Percentiles rank a stretch among this genome's conserved stretches.
phyloP scores from a whole-genome alignment of 2,329 filamentous ascomycete genomes.

The Trichoderma breve region DNA sequence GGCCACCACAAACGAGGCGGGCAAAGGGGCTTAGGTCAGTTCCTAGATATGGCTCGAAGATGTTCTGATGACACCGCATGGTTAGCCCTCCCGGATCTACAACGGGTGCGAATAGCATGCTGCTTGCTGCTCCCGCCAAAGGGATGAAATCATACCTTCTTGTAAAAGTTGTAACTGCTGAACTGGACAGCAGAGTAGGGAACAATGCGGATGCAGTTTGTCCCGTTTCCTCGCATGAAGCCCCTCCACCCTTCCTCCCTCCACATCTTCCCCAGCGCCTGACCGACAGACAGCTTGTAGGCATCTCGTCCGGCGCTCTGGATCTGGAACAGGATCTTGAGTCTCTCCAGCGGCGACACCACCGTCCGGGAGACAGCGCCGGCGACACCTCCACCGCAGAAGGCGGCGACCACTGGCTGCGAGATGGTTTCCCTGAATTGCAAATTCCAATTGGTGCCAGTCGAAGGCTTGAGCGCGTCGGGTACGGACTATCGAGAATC shows the following conservation, averaged over 20 bases:
- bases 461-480: slow-evolving; percentile 28
- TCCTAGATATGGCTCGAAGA: slow-evolving; percentile 75
- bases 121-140: neutral
- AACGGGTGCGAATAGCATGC: neutral
- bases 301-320: slow-evolving; percentile 88
- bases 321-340: slow-evolving; percentile 97
- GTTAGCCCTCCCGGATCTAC: neutral
- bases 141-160: slow-evolving; percentile 57
- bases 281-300: slow-evolving; percentile 87
- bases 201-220: slow-evolving; percentile 96
- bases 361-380: slow-evolving; percentile 97
- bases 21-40: slow-evolving; percentile 69
- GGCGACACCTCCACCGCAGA: slow-evolving; percentile 89
- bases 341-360: slow-evolving; percentile 88
- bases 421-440: slow-evolving; percentile 57
- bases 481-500: slow-evolving; percentile 28
- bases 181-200: slow-evolving; percentile 98
- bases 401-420: slow-evolving; percentile 84
- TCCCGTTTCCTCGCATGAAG: slow-evolving; percentile 97
- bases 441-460: slow-evolving; percentile 28
- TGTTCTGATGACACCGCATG: slow-evolving; percentile 44
- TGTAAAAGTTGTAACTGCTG: slow-evolving; percentile 97
- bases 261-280: slow-evolving; percentile 93
- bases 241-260: slow-evolving; percentile 94
- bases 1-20: slow-evolving; percentile 83